phyloP scores from a whole-genome alignment of 1,139 yeast genomes.

The Suhomyces panamericanus region DNA sequence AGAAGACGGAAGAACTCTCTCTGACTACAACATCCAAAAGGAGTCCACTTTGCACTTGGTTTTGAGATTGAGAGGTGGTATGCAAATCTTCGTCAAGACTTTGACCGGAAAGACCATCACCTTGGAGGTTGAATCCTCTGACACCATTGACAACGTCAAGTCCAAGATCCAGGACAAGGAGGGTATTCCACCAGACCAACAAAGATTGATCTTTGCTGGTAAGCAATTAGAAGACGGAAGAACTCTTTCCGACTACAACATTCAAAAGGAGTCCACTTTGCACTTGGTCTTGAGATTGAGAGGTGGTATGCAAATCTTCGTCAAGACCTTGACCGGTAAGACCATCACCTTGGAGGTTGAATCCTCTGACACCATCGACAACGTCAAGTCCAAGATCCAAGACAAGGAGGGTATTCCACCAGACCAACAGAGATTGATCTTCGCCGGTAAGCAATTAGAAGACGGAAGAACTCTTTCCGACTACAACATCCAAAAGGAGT shows the following conservation, averaged over 20 bases:
- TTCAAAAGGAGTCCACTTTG: conserved; percentile 88
- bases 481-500: conserved; percentile 95
- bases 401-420: conserved; percentile 96
- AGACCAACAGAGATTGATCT: conserved; percentile 90
- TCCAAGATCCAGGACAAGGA: conserved; percentile 93
- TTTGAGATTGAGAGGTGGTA: conserved; percentile 91
- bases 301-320: conserved; percentile 47
- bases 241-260: conserved; percentile 90
- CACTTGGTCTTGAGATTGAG: conserved; percentile 75
- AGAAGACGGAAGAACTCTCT: conserved; percentile 89
- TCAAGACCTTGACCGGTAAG: conserved; percentile 85
- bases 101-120: conserved; percentile 89
- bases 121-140: conserved; percentile 91
- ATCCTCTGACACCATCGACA: conserved; percentile 92
- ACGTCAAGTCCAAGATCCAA: conserved; percentile 90
- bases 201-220: conserved; percentile 90
- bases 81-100: conserved; percentile 58
- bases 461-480: conserved; percentile 91
- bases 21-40: conserved; percentile 94
- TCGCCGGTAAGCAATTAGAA: conserved; percentile 93
- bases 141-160: conserved; percentile 92
- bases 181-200: conserved; percentile 94
- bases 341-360: conserved; percentile 93
- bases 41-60: conserved; percentile 89
- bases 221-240: conserved; percentile 94